Evolutionary conservation across 805 yeast species (phyloP), one percentile per base, ranked within the genome.

Genomic region (Yamadazyma endophytica): DNA sequence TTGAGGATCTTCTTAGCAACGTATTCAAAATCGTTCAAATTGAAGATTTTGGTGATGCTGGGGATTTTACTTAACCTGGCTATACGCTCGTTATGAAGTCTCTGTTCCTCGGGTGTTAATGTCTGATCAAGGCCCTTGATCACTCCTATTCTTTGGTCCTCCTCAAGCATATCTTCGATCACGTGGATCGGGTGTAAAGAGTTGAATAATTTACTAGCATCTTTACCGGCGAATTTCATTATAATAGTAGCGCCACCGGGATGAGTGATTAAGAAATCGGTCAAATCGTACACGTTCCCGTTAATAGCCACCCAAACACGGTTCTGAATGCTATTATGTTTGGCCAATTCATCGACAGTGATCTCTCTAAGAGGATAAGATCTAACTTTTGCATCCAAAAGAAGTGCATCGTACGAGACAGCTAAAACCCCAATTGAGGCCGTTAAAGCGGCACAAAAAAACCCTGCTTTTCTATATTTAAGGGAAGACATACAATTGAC

Each of bases 211-310:
- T 73, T 76, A 5, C 96, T 83, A 29, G 75, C 56, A 44, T 76
- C 82, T 42, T 70, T 68, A 14, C 82, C 86, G 19, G 75, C 80
- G 42, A 68, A 70, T 4, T 73, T 75, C 33, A 74, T 35, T 28
- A 79, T 65, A 13, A 77, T 44, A 35, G 73, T 79, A 6, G 61
- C 64, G n/a, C 85, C 85, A 18, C 75, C 85, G 1, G 85, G 85
- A 51, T 83, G 94, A 49, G 78, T 84, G 17, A 76, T 77, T 20
- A 82, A 46, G 41, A 83, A 83, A 3, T 58, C 67, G 1, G 96
- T 82, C 31, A 90, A 89, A 50, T 90, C 81, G 56, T 89, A 90
- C 19, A 90, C 78, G 46, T 83, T 84, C 50, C 95, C 56, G 25
- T 59, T 45, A 27, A 63, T 50, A 1, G 47, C 54, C 4, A 61